phyloP scores from a whole-genome alignment of 148 eudicot species.

The Vaccinium myrtillus region DNA sequence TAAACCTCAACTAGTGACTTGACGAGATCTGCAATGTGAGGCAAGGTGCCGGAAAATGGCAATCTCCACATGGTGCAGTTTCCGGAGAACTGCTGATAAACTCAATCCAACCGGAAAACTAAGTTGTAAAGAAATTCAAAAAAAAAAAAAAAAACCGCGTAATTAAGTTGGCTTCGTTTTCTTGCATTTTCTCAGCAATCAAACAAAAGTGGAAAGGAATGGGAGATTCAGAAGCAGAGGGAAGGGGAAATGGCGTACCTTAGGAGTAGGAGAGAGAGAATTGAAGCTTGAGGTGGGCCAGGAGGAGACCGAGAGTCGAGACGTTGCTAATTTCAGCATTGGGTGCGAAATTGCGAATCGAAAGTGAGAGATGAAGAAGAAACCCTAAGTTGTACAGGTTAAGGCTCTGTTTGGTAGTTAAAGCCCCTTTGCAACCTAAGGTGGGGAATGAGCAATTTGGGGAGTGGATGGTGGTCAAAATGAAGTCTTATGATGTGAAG shows the following conservation, averaged over 20 bases:
- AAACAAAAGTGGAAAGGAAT: too few species aligned
- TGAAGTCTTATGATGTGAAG: constrained; percentile 41
- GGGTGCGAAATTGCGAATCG: neutral
- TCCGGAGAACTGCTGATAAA: too few species aligned
- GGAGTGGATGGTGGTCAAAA: constrained; percentile 55
- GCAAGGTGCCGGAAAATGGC: too few species aligned
- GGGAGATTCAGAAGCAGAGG: neutral
- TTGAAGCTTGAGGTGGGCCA: neutral
- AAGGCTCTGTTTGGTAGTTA: too few species aligned
- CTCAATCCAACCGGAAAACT: too few species aligned
- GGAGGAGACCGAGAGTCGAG: neutral
- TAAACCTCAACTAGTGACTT: too few species aligned
- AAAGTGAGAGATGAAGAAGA: neutral
- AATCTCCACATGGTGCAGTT: too few species aligned
- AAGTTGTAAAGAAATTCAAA: too few species aligned
- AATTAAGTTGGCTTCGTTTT: too few species aligned
- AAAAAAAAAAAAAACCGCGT: too few species aligned
- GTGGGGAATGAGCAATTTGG: constrained; percentile 72
- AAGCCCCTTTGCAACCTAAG: constrained; percentile 45
- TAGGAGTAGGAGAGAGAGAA: constrained; percentile 30
- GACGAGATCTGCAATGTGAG: too few species aligned
- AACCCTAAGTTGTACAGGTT: neutral
- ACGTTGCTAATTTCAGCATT: neutral
- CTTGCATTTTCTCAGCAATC: too few species aligned
- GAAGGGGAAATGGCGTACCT: constrained; percentile 15